Percentiles rank a stretch among this genome's conserved stretches.
These are phyloP conservation scores for Logfia minima DNA, from an alignment of 129 eudicot species.

Conservation along the genomic window DNA sequence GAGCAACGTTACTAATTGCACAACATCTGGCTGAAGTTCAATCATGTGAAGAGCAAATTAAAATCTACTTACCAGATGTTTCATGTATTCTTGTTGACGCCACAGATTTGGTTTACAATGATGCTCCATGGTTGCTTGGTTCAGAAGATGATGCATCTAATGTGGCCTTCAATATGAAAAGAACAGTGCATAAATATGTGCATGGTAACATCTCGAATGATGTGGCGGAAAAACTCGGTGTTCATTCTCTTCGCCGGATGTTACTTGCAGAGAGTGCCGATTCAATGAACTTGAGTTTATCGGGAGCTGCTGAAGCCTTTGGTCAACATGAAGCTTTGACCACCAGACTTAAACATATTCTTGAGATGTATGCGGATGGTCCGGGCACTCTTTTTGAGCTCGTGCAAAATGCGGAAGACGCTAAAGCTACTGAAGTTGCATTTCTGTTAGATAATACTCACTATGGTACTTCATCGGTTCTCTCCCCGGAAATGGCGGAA, in stretches of 20 bases:
- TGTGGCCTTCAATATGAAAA: constrained; percentile 55
- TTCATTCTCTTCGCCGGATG: constrained; percentile 82
- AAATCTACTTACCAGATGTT: constrained; percentile 78
- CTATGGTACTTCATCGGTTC: constrained; percentile 86
- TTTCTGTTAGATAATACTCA: constrained; percentile 87
- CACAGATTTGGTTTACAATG: constrained; percentile 85
- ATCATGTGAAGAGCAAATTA: constrained; percentile 52
- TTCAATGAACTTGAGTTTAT: constrained; percentile 92
- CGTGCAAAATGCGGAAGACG: constrained; percentile 99
- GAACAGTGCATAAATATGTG: constrained; percentile 74
- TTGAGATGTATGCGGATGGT: constrained; percentile 99
- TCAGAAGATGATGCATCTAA: constrained; percentile 55
- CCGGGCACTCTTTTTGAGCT: constrained; percentile 91
- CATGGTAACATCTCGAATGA: constrained; percentile 97
- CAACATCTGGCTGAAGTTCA: constrained; percentile 94
- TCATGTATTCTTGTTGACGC: constrained; percentile 71
- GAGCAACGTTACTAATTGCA: constrained; percentile 78
- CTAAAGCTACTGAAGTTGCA: constrained; percentile 76
- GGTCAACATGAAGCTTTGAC: constrained; percentile 99
- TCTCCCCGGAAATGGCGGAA: constrained; percentile 99
- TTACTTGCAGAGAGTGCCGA: constrained; percentile 99
- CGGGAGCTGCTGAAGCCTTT: constrained; percentile 99
- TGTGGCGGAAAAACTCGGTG: constrained; percentile 98
- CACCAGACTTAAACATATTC: constrained; percentile 94
- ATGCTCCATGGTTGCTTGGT: constrained; percentile 99